Base-by-base conservation (phyloP, 495 filamentous ascomycete genomes). In the Podospora didyma region DNA sequence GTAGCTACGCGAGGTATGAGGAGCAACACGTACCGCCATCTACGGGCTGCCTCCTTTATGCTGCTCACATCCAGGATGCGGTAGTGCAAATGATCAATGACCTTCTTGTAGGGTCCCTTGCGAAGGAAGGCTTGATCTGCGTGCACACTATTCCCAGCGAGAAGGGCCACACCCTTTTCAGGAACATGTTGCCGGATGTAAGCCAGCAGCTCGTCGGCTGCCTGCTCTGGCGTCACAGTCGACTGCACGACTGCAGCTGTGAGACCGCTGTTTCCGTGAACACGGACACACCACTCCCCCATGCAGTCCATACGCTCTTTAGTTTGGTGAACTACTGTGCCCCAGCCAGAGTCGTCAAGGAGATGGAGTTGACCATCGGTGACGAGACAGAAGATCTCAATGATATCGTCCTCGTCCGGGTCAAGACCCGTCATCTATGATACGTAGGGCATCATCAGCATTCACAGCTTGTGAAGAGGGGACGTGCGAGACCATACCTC, bases 361-460 rank as follows among this genome's bases (percentile, higher is more conserved):
- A 96, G 65, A 39, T 89, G 78, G 21, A 98, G 81, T 37, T 92
- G 72, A 44, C 80, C 77, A 62, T 93, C 84, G 7, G 95, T 98
- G 66, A 98, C 82, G 73, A 95, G 88, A 75, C 94, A 98, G 71
- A 87, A 94, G 28, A 98, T 88, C 66, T 95, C 90, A 61, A 98
- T 83, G 64, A 98, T 96, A 16, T 83, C 81, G 63, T 97, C 95
- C 19, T 70, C 82, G 26, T 87, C 82, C 2, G 84, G 75, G 68
- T 96, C 78, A 3, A 98, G 84, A 3, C 94, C 94, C 2, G 95
- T 97, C 94, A 98, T 98, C 92, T 96, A 23, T n/a, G 20, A 9
- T 14, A 14, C 17, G 28, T 16, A 21, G 26, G 41, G n/a, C n/a
- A n/a, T 54, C 35, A 46, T 41, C 17, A 2, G 46, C 2, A 19